phyloP scores from a whole-genome alignment of 2,329 filamentous ascomycete species.

The Cladosporium oxysporum region DNA sequence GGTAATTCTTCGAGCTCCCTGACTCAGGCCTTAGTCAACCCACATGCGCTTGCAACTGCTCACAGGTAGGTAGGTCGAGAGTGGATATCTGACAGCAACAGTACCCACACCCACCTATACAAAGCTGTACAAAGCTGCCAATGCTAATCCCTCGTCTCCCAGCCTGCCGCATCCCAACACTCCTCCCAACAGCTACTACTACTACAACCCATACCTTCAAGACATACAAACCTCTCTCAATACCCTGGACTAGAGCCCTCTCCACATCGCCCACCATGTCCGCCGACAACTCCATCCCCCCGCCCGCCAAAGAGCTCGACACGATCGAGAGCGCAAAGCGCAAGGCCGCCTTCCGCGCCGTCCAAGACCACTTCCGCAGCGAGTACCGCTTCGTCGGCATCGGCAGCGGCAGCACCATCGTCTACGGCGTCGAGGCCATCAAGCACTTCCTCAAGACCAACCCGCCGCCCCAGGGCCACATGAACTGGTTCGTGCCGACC shows the following conservation, averaged over 20 bases:
- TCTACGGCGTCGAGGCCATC: slow-evolving; percentile 84
- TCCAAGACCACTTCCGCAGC: slow-evolving; percentile 68
- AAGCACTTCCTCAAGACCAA: slow-evolving; percentile 53
- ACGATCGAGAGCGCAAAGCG: slow-evolving; percentile 71
- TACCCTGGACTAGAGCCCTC: slow-evolving; percentile 2
- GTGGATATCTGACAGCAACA: neutral
- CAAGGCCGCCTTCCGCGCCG: slow-evolving; percentile 71
- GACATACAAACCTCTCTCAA: neutral
- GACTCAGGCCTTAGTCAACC: slow-evolving; percentile 12
- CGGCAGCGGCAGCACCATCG: slow-evolving; percentile 77
- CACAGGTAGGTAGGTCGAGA: neutral
- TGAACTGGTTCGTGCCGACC: slow-evolving; percentile 87
- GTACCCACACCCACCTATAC: neutral
- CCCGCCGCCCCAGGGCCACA: slow-evolving; percentile 49
- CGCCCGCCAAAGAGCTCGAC: slow-evolving; percentile 16
- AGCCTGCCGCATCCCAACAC: slow-evolving; percentile 13
- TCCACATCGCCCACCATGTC: neutral
- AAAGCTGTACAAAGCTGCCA: neutral
- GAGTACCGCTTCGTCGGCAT: slow-evolving; percentile 70
- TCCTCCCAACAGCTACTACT: neutral
- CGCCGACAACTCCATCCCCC: slow-evolving; percentile 16
- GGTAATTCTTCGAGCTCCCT: neutral
- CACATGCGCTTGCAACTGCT: slow-evolving; percentile 11
- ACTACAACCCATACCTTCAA: neutral
- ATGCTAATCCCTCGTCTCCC: neutral